Base-by-base conservation (phyloP, 345 rosid species). In the Heritiera fomes region DNA sequence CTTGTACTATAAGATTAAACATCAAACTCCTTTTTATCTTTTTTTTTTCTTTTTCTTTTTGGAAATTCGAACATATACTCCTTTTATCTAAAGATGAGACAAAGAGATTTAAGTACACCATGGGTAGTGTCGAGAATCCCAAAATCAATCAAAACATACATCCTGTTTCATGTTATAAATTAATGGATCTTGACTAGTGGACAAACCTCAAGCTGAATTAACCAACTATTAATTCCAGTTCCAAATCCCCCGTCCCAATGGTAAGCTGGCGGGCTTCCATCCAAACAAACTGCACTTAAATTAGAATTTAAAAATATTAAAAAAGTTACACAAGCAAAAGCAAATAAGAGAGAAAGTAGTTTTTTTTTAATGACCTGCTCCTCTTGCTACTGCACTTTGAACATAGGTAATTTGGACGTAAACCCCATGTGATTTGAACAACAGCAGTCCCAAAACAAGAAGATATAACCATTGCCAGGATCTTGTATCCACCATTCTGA, bases 181-280 rank as follows among this genome's bases (percentile, higher is more conserved):
- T 14, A 56, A 55, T 34, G 17, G 56, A 12, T 32, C 8, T 7
- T 50, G 59, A 53, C 38, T 59, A 50, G 41, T 63, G 61, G 47
- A 81, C 86, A 80, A 76, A 96, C 97, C 98, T 94, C 99, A 78
- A 94, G 85, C 46, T 89, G 88, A 77, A 94, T 88, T 69, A 96
- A 79, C 98, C 99, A 96, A 75, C 87, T 94, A 67, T 92, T 85
- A 73, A 90, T 77, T 76, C 99, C 98, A 12, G 91, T 81, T 62
- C 98, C 99, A 79, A 45, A 91, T 49, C 98, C 99, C 80, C 81
- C 88, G 74, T 90, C 80, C 47, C 88, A 82, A 74, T 96, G 96
- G 88, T 94, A 96, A 80, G 99, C 98, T 11, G 98, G 97, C 23
- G 98, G 95, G 79, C 98, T 96, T 15, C 98, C 99, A 83, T 96